A percentile compares a stretch with the other conserved stretches of the same genome.
Evolutionary conservation across 257 asterid species (phyloP).

Genomic region (Striga asiatica): DNA sequence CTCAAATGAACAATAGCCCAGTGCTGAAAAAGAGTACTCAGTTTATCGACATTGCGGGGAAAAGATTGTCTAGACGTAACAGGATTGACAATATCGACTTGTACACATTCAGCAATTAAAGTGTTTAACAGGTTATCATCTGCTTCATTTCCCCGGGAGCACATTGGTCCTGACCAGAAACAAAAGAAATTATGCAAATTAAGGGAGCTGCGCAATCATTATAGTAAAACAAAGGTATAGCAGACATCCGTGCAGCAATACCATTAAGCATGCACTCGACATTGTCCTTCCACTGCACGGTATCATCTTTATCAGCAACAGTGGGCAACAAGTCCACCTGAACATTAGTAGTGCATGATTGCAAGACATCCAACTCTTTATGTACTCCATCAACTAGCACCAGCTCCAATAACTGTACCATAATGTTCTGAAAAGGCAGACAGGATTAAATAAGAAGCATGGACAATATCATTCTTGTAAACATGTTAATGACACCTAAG

Average conservation of each 20-base stretch:
- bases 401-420: constrained; percentile 66
- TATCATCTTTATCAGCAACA: constrained; percentile 35
- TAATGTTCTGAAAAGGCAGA: constrained; percentile 36
- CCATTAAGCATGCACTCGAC: constrained; percentile 71
- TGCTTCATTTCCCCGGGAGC: constrained; percentile 62
- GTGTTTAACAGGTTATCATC: constrained; percentile 45
- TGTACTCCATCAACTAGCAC: constrained; percentile 49
- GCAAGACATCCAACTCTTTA: constrained; percentile 51
- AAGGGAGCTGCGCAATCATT: not conserved
- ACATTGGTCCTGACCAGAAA: constrained; percentile 46
- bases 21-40: constrained; percentile 50
- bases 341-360: constrained; percentile 27
- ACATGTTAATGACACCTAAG: not conserved
- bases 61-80: constrained; percentile 27
- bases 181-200: not conserved
- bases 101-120: constrained; percentile 51
- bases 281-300: constrained; percentile 39
- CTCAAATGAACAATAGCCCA: constrained; percentile 78
- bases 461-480: constrained; percentile 2
- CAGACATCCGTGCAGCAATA: constrained; percentile 19
- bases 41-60: constrained; percentile 29
- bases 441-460: constrained; percentile 14
- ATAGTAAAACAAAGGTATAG: constrained; percentile 10
- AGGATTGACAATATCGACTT: constrained; percentile 35
- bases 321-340: constrained; percentile 41